Evolutionary conservation across 2,329 filamentous ascomycete genomes (phyloP).

Genomic region (Fusarium sp.): DNA sequence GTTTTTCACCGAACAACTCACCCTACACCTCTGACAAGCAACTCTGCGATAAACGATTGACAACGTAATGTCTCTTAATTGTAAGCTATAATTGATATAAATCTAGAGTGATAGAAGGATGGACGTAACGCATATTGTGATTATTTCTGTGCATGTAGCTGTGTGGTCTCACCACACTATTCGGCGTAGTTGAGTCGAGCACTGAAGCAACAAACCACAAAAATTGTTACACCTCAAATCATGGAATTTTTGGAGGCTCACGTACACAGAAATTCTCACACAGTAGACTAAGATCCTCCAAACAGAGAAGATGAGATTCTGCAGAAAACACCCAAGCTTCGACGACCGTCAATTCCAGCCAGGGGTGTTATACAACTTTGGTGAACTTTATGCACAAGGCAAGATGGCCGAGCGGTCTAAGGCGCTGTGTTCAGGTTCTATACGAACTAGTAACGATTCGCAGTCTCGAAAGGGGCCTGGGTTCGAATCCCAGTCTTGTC

Average conservation of each 20-base stretch:
- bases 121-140: fast-evolving
- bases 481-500: conserved; percentile 41
- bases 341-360: fast-evolving
- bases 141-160: too few species aligned
- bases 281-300: fast-evolving
- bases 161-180: too few species aligned
- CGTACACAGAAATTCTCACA: too few species aligned
- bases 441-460: conserved; percentile 36
- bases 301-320: background rate
- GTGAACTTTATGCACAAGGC: fast-evolving
- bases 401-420: conserved; percentile 40
- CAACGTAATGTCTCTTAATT: background rate
- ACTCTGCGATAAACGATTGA: background rate
- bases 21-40: background rate
- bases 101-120: too few species aligned
- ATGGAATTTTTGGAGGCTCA: fast-evolving
- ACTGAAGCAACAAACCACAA: too few species aligned
- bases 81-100: too few species aligned
- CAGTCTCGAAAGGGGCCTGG: conserved; percentile 42
- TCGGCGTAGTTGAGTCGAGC: too few species aligned
- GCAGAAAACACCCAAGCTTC: background rate
- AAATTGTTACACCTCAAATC: fast-evolving
- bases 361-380: background rate
- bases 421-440: conserved; percentile 42
- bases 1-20: background rate